Base-by-base conservation (phyloP, 169 alveolate species). In the Ophryocystis elektroscirrha region DNA sequence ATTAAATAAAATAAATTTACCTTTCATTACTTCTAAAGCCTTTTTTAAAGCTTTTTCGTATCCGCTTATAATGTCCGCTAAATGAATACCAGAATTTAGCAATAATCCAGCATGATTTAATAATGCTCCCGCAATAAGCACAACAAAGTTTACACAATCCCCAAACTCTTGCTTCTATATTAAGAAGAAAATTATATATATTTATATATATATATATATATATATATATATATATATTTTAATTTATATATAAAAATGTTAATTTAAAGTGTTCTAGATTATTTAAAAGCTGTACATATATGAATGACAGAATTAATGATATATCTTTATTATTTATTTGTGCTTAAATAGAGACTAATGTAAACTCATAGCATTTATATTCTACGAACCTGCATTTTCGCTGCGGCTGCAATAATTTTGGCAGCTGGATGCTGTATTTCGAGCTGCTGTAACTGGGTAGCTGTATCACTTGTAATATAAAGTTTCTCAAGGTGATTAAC, bases 391-490 rank as follows among this genome's bases (percentile, higher is more conserved):
- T 64, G 67, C 63, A 61, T 51, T 20, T 90, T 84, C 19, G 94
- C 91, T n/a, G 97, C 96, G 80, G 79, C 75, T 30, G 85, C 91
- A 32, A 95, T 64, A 72, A 95, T 79, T 69, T 89, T 89, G 15
- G 96, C 99, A 25, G 97, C 99, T 25, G 99, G 99, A 67, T 95
- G 99, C 67, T 86, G 85, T 30, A 95, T 94, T 53, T 95, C 99
- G 30, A 91, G 63, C 58, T 91, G 98, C 51, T 79, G 71, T 46
- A 91, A 79, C 58, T 92, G 90, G 22, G 96, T 90, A 50, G 86
- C 85, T 15, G 95, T 85, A 64, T 91, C 98, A 55, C 92, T 79
- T 18, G 98, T 87, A 4, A 91, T 88, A 56, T 88, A 84, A 51
- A 84, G 84, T 66, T 91, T 91, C 48, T 84, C 92, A n/a, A 88